Percentiles rank a stretch among this genome's conserved stretches.
These are phyloP conservation scores for Alternaria longipes DNA, from an alignment of 2,329 filamentous ascomycete species.

Conservation along the genomic window DNA sequence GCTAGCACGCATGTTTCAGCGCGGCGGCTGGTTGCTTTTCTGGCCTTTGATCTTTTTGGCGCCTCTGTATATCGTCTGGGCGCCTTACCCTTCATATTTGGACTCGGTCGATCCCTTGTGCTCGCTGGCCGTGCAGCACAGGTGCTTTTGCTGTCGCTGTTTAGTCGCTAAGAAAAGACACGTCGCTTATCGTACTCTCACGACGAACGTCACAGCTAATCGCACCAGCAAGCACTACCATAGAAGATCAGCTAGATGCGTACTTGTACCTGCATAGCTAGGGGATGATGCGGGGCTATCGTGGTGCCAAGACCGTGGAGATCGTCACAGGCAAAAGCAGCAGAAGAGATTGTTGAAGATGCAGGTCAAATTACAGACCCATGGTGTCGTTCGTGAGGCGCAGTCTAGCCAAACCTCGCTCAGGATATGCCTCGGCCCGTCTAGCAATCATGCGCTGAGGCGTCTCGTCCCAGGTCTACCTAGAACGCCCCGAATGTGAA, in stretches of 20 bases:
- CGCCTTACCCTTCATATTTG: conserved; percentile 12
- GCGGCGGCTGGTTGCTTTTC: conserved; percentile 16
- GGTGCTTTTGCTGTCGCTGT: neutral
- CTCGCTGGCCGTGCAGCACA: neutral
- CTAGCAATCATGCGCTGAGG: conserved; percentile 2
- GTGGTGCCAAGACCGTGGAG: conserved; percentile 4
- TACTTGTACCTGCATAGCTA: conserved; percentile 4
- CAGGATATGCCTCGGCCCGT: conserved; percentile 9
- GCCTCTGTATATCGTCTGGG: conserved; percentile 8
- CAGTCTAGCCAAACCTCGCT: neutral
- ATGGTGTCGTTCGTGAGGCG: neutral
- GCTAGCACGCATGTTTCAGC: conserved; percentile 28
- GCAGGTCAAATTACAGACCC: conserved; percentile 3
- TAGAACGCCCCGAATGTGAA: conserved; percentile 18
- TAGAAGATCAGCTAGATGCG: neutral
- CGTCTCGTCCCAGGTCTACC: conserved; percentile 25
- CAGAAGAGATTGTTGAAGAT: conserved; percentile 7
- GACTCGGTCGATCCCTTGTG: neutral
- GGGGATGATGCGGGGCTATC: neutral
- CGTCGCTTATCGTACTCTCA: conserved; percentile 4
- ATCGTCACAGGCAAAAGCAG: conserved; percentile 12
- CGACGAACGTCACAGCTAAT: neutral
- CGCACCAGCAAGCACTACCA: neutral
- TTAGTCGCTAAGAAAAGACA: conserved; percentile 4
- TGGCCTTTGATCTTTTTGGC: conserved; percentile 12